Base-by-base conservation (phyloP, 306 rosid genomes). In the Argentina anserina region DNA sequence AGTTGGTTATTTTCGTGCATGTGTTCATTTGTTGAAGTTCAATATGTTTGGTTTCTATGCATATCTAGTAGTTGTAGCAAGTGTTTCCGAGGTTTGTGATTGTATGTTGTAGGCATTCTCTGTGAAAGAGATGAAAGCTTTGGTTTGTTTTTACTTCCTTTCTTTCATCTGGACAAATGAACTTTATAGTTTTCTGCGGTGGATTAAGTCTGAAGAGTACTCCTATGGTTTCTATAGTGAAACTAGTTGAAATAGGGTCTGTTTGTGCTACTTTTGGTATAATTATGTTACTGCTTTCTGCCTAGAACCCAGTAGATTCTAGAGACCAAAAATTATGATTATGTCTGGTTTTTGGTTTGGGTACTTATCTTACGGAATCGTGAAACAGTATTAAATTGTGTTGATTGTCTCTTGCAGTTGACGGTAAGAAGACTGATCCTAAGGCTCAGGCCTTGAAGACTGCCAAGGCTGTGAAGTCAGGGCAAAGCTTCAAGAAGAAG, bases 381-480 rank as follows among this genome's bases (percentile, higher is more conserved):
- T n/a, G n/a, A n/a, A n/a, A n/a, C n/a, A n/a, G n/a, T n/a, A n/a
- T n/a, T n/a, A n/a, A n/a, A n/a, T n/a, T n/a, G n/a, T n/a, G n/a
- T n/a, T n/a, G n/a, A n/a, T n/a, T 33, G 36, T 5, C 20, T 62
- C 31, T 15, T 59, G 80, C 79, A 90, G 98, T 39, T 68, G 90
- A 86, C 36, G n/a, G 86, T 25, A 92, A 85, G 37, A 92, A 92
- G 83, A 37, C 75, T 55, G 96, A 90, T 82, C 90, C 98, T 9
- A 90, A 90, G 73, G 91, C 92, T 53, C 86, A 88, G 52, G 98
- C 98, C 80, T 83, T 87, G 89, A 92, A 92, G 89, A 60, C 98
- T 12, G 97, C 98, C 56, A 92, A 92, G 88, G 98, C 92, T 63
- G 89, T 92, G 45, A 92, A 92, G 75, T 85, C 96, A 0, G 97